Conservation (phyloP, 805 yeast species). For the Cyberlindnera mycetangii region DNA sequence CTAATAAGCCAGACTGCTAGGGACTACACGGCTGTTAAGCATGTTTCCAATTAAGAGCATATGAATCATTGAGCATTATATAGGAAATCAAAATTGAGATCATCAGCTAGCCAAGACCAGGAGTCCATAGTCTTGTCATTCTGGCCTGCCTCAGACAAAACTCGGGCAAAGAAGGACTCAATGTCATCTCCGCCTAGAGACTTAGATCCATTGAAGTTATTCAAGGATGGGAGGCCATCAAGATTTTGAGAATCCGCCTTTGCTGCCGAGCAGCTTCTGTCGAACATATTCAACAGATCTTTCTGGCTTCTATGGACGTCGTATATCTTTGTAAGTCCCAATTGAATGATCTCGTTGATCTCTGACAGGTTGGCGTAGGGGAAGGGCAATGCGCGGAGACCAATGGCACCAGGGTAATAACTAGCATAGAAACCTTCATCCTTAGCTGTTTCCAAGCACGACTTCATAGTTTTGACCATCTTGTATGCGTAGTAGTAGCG, state of each 20-base stretch:
- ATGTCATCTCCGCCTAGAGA: not conserved
- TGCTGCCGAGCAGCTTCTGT: not conserved
- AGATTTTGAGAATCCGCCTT: too few relatives aligned
- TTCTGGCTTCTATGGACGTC: not conserved
- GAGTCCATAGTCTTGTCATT: not conserved
- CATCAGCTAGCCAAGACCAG: not conserved
- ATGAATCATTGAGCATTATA: not conserved
- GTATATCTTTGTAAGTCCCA: slow-evolving; percentile 1
- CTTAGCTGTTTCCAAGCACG: slow-evolving; percentile 1
- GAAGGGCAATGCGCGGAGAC: slow-evolving; percentile 6
- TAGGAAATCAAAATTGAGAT: slow-evolving; percentile 2
- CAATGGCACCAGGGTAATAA: slow-evolving; percentile 12
- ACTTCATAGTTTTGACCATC: slow-evolving; percentile 5
- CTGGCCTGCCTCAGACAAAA: not conserved
- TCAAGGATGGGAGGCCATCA: too few relatives aligned
- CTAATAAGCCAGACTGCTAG: too few relatives aligned
- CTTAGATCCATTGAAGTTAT: too few relatives aligned
- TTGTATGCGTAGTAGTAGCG: slow-evolving; percentile 14
- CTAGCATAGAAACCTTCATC: slow-evolving; percentile 6
- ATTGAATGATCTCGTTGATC: slow-evolving; percentile 1
- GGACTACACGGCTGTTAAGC: too few relatives aligned
- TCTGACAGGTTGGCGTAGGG: not conserved
- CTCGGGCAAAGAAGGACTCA: not conserved
- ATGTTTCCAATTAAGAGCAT: too few relatives aligned
- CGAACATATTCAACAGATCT: not conserved